These are phyloP conservation scores for Meredithiella fracta DNA, from an alignment of 2,329 filamentous ascomycete species.

Conservation along the genomic window DNA sequence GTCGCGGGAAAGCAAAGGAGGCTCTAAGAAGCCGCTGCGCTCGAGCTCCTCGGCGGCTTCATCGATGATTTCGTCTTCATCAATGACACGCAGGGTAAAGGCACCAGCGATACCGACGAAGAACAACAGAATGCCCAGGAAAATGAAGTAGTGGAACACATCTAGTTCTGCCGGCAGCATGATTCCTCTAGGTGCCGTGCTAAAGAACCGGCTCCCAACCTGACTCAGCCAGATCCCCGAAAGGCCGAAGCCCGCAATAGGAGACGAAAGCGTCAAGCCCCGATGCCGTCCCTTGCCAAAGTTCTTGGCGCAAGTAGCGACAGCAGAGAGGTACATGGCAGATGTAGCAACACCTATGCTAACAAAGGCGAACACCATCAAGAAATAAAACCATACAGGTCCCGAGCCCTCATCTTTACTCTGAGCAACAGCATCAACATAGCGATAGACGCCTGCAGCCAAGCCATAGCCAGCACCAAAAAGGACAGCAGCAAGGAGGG, in stretches of 20 bases:
- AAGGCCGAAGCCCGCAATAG: constrained; percentile 82
- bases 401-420: constrained; percentile 24
- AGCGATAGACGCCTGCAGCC: constrained; percentile 60
- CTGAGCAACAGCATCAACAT: constrained; percentile 21
- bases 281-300: constrained; percentile 80
- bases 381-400: constrained; percentile 50
- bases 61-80: constrained; percentile 76
- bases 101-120: constrained; percentile 56
- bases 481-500: constrained; percentile 52
- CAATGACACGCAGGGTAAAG: constrained; percentile 60
- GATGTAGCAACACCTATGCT: constrained; percentile 70
- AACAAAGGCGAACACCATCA: constrained; percentile 77
- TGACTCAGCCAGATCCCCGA: constrained; percentile 96
- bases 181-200: constrained; percentile 48
- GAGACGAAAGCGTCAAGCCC: constrained; percentile 73
- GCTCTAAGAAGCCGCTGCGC: constrained; percentile 64
- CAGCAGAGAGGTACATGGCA: constrained; percentile 73
- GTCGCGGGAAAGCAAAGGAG: constrained; percentile 47
- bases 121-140: constrained; percentile 57
- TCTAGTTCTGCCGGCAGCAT: constrained; percentile 39
- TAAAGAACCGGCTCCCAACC: constrained; percentile 61
- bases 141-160: constrained; percentile 78
- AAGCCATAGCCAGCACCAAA: constrained; percentile 72
- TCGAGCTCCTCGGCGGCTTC: constrained; percentile 84
- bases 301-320: constrained; percentile 97